These are phyloP conservation scores for Colletotrichum orchidophilum DNA, from an alignment of 2,329 filamentous ascomycete species.

Conservation along the genomic window DNA sequence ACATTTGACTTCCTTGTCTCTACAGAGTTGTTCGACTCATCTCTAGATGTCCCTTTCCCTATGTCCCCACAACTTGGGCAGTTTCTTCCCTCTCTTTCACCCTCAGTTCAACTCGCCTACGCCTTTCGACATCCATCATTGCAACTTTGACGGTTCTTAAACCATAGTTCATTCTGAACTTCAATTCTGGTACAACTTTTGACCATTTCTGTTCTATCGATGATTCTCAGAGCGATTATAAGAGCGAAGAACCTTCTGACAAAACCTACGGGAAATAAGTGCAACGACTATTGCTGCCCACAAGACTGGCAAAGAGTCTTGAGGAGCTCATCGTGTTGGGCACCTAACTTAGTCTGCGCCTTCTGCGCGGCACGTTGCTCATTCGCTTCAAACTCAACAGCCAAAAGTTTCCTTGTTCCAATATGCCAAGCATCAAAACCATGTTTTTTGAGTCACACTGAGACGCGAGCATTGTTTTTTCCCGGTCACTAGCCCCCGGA, in stretches of 20 bases:
- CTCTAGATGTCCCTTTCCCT: no score
- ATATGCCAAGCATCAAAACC: background rate
- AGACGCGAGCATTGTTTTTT: background rate
- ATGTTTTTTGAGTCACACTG: slow-evolving; percentile 7
- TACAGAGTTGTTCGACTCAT: no score
- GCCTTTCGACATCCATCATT: background rate
- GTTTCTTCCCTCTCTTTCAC: no score
- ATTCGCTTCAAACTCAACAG: background rate
- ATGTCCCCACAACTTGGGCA: no score
- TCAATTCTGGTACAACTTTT: background rate
- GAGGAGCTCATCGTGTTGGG: no score
- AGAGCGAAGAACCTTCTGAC: no score
- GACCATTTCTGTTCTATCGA: no score
- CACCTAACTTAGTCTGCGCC: background rate
- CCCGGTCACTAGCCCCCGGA: background rate
- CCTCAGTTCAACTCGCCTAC: background rate
- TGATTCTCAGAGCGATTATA: no score
- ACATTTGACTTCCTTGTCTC: background rate
- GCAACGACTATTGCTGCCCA: no score
- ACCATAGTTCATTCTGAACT: background rate
- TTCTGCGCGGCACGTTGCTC: background rate
- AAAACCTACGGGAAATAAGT: no score
- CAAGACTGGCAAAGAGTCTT: no score
- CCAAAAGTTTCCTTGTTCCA: slow-evolving; percentile 21
- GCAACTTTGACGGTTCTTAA: background rate